A percentile compares a stretch with the other conserved stretches of the same genome.
phyloP scores from a whole-genome alignment of 306 rosid species.

The Potentilla sterilis region DNA sequence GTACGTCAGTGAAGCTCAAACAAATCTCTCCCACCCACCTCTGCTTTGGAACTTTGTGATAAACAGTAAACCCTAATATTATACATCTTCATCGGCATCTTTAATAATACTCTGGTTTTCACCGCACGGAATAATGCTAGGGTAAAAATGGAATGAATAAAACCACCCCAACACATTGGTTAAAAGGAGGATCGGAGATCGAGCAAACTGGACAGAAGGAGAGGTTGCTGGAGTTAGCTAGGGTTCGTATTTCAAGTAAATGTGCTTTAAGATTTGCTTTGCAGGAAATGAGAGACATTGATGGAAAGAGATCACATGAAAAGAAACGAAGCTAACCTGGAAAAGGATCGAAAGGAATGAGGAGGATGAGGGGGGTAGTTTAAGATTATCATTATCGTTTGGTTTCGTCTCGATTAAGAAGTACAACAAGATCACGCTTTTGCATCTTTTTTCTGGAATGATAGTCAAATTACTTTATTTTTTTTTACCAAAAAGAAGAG shows the following conservation, averaged over 20 bases:
- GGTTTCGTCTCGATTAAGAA: neutral
- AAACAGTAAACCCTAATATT: neutral
- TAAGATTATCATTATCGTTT: conserved; percentile 11
- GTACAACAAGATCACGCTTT: conserved; percentile 5
- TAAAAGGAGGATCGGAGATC: neutral
- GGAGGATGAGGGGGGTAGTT: neutral
- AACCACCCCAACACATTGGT: neutral
- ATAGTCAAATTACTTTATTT: neutral
- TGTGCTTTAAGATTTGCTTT: neutral
- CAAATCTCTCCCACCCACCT: conserved; percentile 13
- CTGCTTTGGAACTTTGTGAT: neutral
- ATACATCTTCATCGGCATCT: neutral
- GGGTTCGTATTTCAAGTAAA: neutral
- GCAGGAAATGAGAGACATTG: neutral
- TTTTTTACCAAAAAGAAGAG: neutral
- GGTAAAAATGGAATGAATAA: neutral
- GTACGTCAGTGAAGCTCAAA: neutral
- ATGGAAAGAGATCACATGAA: neutral
- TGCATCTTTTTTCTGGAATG: neutral
- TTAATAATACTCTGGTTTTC: neutral
- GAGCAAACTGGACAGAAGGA: neutral
- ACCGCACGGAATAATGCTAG: neutral
- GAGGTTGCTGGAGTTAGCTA: neutral
- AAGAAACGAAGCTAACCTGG: conserved; percentile 4
- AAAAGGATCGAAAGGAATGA: neutral